Base-by-base conservation (phyloP, 2,329 filamentous ascomycete genomes). In the Xylariaceae sp. region DNA sequence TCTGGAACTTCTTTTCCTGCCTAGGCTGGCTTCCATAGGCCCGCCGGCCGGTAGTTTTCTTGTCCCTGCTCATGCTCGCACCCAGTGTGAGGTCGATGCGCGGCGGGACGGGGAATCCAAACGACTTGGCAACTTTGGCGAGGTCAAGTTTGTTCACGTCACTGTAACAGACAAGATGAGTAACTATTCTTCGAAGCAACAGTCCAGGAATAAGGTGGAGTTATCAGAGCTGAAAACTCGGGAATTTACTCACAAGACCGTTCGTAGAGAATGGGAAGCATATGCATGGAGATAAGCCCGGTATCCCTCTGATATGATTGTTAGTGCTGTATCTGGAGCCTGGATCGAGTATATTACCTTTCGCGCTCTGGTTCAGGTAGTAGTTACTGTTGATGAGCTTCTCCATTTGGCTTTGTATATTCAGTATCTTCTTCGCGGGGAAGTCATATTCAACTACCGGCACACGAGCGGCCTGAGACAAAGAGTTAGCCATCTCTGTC, bases 381-480 rank as follows among this genome's bases (percentile, higher is more conserved):
- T 97, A 97, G 74, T 99, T 97, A 71, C 94, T 88, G 29, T 83
- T 84, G 65, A 99, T 95, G 61, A 97, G 81, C 74, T 92, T 94
- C 79, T 97, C 92, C 9, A 97, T 82, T 72, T 96, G 91, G 65
- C 88, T 84, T 75, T 95, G 86, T 62, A 95, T 85, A 67, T 95
- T 94, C 66, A 92, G 78, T 61, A 99, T 89, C 79, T 95, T 96
- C 75, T 89, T 92, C 53, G 84, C 78, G 1, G 92, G 92, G 68
- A 99, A 94, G 67, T 97, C 92, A 67, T 96, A 97, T 72, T 99
- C 94, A 26, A 95, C 89, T 6, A 99, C 86, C 1, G 94, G 94
- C 1, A 99, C 92, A 57, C 90, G 84, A 13, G 92, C 91, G 49
- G 91, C 44, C 52, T 55, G 26, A 18, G 13, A 30, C 43, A 5